Percentiles rank a stretch among this genome's conserved stretches.
phyloP scores from a whole-genome alignment of 2,329 filamentous ascomycete genomes.

The Phyllosticta paracitricarpa region DNA sequence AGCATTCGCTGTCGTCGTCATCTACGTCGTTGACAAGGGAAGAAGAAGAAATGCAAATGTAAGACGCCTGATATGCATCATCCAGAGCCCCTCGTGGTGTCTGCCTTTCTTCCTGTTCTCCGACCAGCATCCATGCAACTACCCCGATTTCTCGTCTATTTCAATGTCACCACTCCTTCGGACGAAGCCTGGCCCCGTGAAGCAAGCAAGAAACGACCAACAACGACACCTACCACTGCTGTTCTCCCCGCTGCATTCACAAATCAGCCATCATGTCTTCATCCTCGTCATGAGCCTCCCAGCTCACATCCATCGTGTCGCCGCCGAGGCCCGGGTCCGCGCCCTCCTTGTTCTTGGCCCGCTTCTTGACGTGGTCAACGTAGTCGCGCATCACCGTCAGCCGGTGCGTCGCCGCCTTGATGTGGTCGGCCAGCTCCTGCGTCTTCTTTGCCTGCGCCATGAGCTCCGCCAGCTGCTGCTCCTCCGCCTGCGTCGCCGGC shows the following conservation, averaged over 20 bases:
- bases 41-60: no score
- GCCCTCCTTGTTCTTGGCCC: slow-evolving; percentile 33
- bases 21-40: no score
- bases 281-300: slow-evolving; percentile 25
- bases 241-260: slow-evolving; percentile 13
- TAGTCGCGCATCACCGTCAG: slow-evolving; percentile 51
- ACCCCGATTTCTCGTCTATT: no score
- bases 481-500: slow-evolving; percentile 29
- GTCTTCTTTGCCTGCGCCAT: slow-evolving; percentile 41
- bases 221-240: neutral
- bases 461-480: slow-evolving; percentile 35
- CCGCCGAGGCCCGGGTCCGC: slow-evolving; percentile 17
- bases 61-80: no score
- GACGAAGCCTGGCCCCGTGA: neutral
- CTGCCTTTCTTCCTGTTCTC: no score
- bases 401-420: slow-evolving; percentile 45
- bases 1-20: no score
- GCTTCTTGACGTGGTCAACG: slow-evolving; percentile 42
- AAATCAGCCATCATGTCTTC: slow-evolving; percentile 32
- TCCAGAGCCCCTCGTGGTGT: no score
- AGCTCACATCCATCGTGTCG: slow-evolving; percentile 28
- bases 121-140: no score
- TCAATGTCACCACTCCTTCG: neutral
- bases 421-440: slow-evolving; percentile 39
- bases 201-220: neutral